Base-by-base conservation (phyloP, 257 asterid genomes). In the Nicotiana undulata region DNA sequence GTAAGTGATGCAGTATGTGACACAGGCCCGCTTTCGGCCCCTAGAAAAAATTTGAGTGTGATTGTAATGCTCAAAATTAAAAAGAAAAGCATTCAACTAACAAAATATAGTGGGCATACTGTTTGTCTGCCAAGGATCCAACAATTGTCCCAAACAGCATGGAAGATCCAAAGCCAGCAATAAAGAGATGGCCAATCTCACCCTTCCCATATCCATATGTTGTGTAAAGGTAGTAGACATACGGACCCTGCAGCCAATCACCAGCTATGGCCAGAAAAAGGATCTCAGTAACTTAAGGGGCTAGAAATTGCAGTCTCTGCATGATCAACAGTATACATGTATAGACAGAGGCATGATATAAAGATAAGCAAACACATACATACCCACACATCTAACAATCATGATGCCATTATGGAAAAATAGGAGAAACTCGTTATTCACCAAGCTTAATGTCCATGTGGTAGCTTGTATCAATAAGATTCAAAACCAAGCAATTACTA, bases 1-100 rank as follows among this genome's bases (percentile, higher is more conserved):
- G 81, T 95, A 95, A 9, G 98, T 93, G 81, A 95, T 93, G 86
- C 98, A 95, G 79, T 95, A 95, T 70, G 98, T 95, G 49, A 92
- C 90, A 53, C 95, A 91, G n/a, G 98, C 98, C 85, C 98, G 89
- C 94, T 93, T 95, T 49, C 98, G 91, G 7, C 98, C 98, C 94
- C 98, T 95, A 86, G 61, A 84, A 81, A 81, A 46, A 24, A 1
- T 22, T 49, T 74, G 61, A 49, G 40, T 72, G 78, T 74, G 61
- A 70, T 7, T 24, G 79, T 49, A 26, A 26, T 9, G 16, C 4
- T 75, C 79, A 40, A 74, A 53, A 68, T 7, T 66, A 58, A 60
- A 75, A 81, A 64, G 58, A 63, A 61, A 6, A 51, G n/a, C 34
- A 49, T 15, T 18, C 44, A 74, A 24, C 16, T 53, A 72, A 59